Conservation (phyloP, 2,329 filamentous ascomycete genomes). For the Xylaria multiplex region DNA sequence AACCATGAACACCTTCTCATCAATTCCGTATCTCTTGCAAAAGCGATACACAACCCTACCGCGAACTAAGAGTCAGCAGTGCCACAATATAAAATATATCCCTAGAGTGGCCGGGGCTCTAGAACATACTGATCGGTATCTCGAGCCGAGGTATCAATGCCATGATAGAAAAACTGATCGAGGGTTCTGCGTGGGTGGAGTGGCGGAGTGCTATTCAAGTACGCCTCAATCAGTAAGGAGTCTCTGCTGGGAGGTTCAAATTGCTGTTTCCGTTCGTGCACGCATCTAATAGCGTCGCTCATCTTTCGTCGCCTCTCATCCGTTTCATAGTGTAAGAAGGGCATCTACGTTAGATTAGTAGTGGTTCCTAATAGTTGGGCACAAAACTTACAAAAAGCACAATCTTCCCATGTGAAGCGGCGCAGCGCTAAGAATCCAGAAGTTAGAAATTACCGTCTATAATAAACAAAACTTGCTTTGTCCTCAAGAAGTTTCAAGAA, state of each 20-base stretch:
- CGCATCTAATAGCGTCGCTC: slow-evolving; percentile 60
- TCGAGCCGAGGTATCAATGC: slow-evolving; percentile 67
- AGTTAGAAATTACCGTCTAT: not conserved
- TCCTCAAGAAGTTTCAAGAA: too few relatives aligned
- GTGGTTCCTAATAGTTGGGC: not conserved
- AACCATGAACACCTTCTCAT: slow-evolving; percentile 73
- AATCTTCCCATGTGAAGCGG: slow-evolving; percentile 49
- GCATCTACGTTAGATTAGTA: slow-evolving; percentile 59
- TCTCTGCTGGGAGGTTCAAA: slow-evolving; percentile 50
- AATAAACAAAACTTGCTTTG: not conserved
- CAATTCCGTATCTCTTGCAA: slow-evolving; percentile 50
- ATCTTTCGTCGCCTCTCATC: slow-evolving; percentile 64
- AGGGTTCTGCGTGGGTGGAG: slow-evolving; percentile 70
- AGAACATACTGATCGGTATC: slow-evolving; percentile 64
- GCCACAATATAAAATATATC: not conserved
- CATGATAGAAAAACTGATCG: slow-evolving; percentile 74
- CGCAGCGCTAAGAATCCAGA: slow-evolving; percentile 33
- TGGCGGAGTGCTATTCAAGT: slow-evolving; percentile 57
- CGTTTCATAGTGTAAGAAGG: slow-evolving; percentile 73
- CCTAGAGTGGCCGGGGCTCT: not conserved
- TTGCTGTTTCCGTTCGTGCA: slow-evolving; percentile 48
- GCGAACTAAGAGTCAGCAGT: not conserved
- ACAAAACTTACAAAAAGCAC: slow-evolving; percentile 50
- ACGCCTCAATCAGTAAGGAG: slow-evolving; percentile 59
- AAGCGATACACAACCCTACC: slow-evolving; percentile 68